These are phyloP conservation scores for Saccharum hybrid DNA, from an alignment of 202 grass and related monocot species.

Conservation along the genomic window DNA sequence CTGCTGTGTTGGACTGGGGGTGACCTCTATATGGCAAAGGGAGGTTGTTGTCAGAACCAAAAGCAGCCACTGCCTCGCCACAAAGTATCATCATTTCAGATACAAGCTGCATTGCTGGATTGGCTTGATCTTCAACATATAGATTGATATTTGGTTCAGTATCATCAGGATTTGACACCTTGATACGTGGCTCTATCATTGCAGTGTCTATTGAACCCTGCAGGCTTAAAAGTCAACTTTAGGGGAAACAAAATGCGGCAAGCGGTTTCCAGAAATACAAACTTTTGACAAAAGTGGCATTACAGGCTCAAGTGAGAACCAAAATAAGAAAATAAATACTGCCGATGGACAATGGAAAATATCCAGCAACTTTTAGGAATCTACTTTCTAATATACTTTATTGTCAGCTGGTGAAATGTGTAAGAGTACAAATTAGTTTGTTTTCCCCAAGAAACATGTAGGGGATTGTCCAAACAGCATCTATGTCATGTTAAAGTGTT, in stretches of 20 bases:
- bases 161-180: slow-evolving; percentile 78
- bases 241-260: background rate
- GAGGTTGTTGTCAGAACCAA: slow-evolving; percentile 74
- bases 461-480: background rate
- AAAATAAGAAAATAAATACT: slow-evolving; percentile 1
- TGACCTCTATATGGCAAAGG: slow-evolving; percentile 91
- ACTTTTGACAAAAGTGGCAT: slow-evolving; percentile 24
- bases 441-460: background rate
- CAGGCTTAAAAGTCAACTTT: slow-evolving; percentile 36
- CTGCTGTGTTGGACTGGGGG: slow-evolving; percentile 70
- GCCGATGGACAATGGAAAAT: background rate
- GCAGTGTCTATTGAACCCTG: slow-evolving; percentile 88
- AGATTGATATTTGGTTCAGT: slow-evolving; percentile 84
- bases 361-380: background rate
- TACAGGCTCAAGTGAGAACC: background rate
- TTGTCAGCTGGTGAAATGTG: background rate
- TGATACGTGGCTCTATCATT: slow-evolving; percentile 91
- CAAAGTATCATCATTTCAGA: slow-evolving; percentile 99
- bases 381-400: slow-evolving; percentile 32
- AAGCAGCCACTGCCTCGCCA: slow-evolving; percentile 78
- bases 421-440: background rate
- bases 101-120: slow-evolving; percentile 78
- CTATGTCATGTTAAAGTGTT: background rate
- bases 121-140: slow-evolving; percentile 74
- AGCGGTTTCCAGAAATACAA: slow-evolving; percentile 20